Conservation (phyloP, 768 basidiomycete genomes). For the Auriscalpium microsporum region DNA sequence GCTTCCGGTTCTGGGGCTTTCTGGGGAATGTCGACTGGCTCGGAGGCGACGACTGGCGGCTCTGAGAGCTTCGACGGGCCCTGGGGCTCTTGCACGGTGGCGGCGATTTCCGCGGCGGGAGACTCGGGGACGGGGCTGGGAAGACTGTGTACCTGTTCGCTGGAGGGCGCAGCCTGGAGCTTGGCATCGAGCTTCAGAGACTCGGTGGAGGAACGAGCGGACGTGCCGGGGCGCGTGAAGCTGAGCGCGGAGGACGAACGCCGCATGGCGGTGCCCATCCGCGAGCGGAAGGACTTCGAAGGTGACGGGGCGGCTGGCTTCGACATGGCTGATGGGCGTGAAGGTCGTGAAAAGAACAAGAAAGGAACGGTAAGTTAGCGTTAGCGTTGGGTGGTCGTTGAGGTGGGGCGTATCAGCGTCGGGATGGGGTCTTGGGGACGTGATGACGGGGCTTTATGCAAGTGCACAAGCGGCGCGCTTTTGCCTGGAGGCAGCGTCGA, state of each 20-base stretch:
- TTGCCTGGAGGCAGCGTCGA: slow-evolving; percentile 13
- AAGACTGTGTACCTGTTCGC: slow-evolving; percentile 14
- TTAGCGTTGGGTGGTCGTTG: no score
- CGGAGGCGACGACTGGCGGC: slow-evolving; percentile 7
- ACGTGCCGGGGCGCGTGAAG: slow-evolving; percentile 5
- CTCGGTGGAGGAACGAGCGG: slow-evolving; percentile 11
- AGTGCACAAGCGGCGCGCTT: background rate
- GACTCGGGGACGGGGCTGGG: slow-evolving; percentile 69
- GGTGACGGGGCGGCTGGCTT: slow-evolving; percentile 2
- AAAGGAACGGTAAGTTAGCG: slow-evolving; percentile 3
- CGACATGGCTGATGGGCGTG: slow-evolving; percentile 3
- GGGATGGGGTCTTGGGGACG: no score
- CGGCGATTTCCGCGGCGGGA: slow-evolving; percentile 36
- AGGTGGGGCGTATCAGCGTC: no score
- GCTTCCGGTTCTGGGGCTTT: background rate
- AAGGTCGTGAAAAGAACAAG: background rate
- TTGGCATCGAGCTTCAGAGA: slow-evolving; percentile 28
- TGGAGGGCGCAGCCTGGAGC: slow-evolving; percentile 20
- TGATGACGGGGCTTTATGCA: no score
- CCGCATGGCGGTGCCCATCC: slow-evolving; percentile 12
- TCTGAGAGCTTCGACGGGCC: slow-evolving; percentile 21
- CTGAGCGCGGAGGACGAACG: slow-evolving; percentile 13
- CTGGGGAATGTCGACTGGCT: slow-evolving; percentile 1
- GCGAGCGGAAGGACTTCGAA: slow-evolving; percentile 8
- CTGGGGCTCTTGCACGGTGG: slow-evolving; percentile 8